These are phyloP conservation scores for Talaromyces islandicus DNA, from an alignment of 2,329 filamentous ascomycete genomes.

Conservation along the genomic window DNA sequence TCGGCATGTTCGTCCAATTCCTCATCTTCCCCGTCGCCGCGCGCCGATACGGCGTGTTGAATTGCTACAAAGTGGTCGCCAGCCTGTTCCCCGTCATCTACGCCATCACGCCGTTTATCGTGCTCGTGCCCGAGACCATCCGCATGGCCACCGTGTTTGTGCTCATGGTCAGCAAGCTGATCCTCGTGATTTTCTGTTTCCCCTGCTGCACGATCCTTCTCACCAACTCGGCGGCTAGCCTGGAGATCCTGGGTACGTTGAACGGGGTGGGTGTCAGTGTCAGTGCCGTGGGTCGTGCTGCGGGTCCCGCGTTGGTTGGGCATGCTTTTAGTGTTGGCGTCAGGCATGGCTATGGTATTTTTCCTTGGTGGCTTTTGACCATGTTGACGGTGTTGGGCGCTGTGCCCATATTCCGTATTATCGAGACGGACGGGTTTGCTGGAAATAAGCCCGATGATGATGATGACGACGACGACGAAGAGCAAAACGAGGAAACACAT, in stretches of 20 bases:
- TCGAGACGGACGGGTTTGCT: conserved; percentile 65
- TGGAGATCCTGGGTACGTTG: conserved; percentile 75
- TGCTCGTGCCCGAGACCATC: conserved; percentile 48
- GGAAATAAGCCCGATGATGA: background rate
- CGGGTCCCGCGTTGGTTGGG: conserved; percentile 71
- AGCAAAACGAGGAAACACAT: background rate
- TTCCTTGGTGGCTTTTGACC: conserved; percentile 76
- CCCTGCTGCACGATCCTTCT: conserved; percentile 85
- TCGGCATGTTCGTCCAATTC: conserved; percentile 79
- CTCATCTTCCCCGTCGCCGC: conserved; percentile 74
- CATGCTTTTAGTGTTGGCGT: conserved; percentile 70
- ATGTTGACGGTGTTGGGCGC: conserved; percentile 58
- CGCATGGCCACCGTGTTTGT: conserved; percentile 58
- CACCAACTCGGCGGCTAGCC: conserved; percentile 74
- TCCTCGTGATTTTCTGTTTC: conserved; percentile 76
- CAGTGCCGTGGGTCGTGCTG: conserved; percentile 70
- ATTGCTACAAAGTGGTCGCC: conserved; percentile 64
- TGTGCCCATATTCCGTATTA: conserved; percentile 67
- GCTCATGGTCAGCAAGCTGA: conserved; percentile 68
- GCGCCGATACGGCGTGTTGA: conserved; percentile 64
- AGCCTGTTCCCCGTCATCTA: conserved; percentile 69
- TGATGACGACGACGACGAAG: background rate
- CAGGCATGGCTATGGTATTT: conserved; percentile 66
- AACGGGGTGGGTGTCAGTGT: conserved; percentile 87
- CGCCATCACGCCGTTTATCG: conserved; percentile 73